phyloP scores from a whole-genome alignment of 2,329 filamentous ascomycete species.

The Alternaria metachromatica region DNA sequence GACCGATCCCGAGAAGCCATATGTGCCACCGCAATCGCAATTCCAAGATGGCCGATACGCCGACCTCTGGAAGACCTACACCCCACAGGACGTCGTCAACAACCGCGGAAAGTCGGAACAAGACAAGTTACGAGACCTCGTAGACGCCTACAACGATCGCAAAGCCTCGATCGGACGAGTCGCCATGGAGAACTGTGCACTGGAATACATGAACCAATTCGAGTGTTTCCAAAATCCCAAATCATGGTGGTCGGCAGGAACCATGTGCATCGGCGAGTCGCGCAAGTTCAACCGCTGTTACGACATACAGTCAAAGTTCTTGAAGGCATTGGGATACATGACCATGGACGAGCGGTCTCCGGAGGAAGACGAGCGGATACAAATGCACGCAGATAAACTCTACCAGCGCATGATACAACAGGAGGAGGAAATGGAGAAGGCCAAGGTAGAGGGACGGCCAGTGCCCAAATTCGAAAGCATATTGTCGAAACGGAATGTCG shows the following conservation, averaged over 20 bases:
- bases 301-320: constrained; percentile 85
- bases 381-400: constrained; percentile 92
- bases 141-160: constrained; percentile 84
- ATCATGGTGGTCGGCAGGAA: constrained; percentile 70
- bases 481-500: constrained; percentile 51
- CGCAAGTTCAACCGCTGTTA: constrained; percentile 85
- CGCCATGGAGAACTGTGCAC: constrained; percentile 90
- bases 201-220: constrained; percentile 83
- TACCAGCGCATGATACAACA: constrained; percentile 88
- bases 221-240: constrained; percentile 78
- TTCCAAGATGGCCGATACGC: constrained; percentile 77
- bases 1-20: constrained; percentile 36
- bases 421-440: constrained; percentile 75
- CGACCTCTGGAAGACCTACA: constrained; percentile 92
- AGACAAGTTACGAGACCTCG: constrained; percentile 79
- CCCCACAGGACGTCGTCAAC: constrained; percentile 73
- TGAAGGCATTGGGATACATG: constrained; percentile 89
- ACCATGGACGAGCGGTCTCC: constrained; percentile 68
- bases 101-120: constrained; percentile 74
- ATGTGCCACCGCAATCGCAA: constrained; percentile 61
- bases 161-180: constrained; percentile 78
- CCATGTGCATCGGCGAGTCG: constrained; percentile 82
- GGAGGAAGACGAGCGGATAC: constrained; percentile 80
- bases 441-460: constrained; percentile 62
- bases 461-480: constrained; percentile 67